Base-by-base conservation (phyloP, 805 yeast genomes). In the Yarrowia deformans region DNA sequence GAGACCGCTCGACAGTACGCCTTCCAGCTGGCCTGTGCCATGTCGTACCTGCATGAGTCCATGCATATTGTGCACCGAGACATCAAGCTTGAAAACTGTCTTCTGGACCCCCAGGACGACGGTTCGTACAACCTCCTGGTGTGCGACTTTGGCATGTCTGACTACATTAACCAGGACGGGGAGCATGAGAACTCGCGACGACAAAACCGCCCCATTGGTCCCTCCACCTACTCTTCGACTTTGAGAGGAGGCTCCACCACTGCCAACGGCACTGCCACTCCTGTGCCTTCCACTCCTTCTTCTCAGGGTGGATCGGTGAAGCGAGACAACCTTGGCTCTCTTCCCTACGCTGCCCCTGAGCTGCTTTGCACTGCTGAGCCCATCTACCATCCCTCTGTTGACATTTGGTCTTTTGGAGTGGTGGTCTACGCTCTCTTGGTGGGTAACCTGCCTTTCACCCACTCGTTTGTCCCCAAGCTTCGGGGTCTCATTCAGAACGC, bases 341-440 rank as follows among this genome's bases (percentile, higher is more conserved):
- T 93, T 40, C 97, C 98, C 0, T 93, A 92, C 77, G 97, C 97
- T 0, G 86, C 97, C 0, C 98, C 98, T 0, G 97, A 93, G 76
- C 81, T 92, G 18, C 79, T 93, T 49, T 82, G 82, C 54, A 90
- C 92, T 6, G 67, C 67, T 2, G 80, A 87, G 74, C 81, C 88
- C 70, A 69, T 78, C 74, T 75, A 85, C 69, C 89, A 89, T 1
- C 88, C 90, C 1, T 80, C 86, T 48, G 88, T 93, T 1, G 98
- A 93, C 78, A 84, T 91, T 6, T 93, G 98, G 98, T 97, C 97
- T 0, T 82, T 90, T 55, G 98, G 98, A 4, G 90, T 93, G 0
- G 79, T 90, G 71, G 73, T 89, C 4, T 93, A 86, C 77, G 87
- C 96, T 0, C 84, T 92, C 85, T 78, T 88, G 37, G 84, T 87